phyloP scores from a whole-genome alignment of 2,329 filamentous ascomycete genomes.

The Magnaporthiopsis rhizophila region DNA sequence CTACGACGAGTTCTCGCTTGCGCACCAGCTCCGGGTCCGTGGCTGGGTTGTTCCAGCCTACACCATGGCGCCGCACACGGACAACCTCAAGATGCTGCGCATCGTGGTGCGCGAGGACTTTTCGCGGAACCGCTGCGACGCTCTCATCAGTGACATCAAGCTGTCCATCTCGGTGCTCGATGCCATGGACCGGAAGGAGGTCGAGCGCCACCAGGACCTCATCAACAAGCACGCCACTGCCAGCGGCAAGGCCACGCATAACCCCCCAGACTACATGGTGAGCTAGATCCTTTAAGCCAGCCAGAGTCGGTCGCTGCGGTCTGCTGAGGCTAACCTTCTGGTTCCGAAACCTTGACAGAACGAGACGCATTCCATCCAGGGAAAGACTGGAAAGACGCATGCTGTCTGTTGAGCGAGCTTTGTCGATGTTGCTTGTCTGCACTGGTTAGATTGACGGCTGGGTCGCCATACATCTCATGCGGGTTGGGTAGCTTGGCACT shows the following conservation, averaged over 20 bases:
- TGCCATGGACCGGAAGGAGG: conserved; percentile 62
- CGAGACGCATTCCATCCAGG: conserved; percentile 82
- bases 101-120: conserved; percentile 94
- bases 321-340: too few relatives aligned
- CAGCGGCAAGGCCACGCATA: conserved; percentile 44
- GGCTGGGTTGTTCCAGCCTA: conserved; percentile 95
- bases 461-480: too few relatives aligned
- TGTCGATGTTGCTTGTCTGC: too few relatives aligned
- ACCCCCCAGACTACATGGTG: conserved; percentile 42
- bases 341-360: conserved; percentile 32
- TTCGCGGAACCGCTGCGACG: conserved; percentile 70
- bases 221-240: conserved; percentile 48
- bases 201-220: conserved; percentile 63
- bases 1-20: conserved; percentile 70
- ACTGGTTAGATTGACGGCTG: too few relatives aligned
- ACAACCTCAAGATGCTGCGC: conserved; percentile 80
- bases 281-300: conserved; percentile 15
- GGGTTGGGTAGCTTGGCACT: too few relatives aligned
- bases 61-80: conserved; percentile 87
- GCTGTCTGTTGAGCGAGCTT: conserved; percentile 55
- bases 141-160: conserved; percentile 70
- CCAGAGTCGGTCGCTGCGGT: not conserved
- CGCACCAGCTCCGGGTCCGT: conserved; percentile 76
- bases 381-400: conserved; percentile 86
- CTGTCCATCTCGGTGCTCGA: conserved; percentile 64